Evolutionary conservation across 495 filamentous ascomycete genomes (phyloP), one percentile per base, ranked within the genome.

Genomic region (Penicillium samsonianum): DNA sequence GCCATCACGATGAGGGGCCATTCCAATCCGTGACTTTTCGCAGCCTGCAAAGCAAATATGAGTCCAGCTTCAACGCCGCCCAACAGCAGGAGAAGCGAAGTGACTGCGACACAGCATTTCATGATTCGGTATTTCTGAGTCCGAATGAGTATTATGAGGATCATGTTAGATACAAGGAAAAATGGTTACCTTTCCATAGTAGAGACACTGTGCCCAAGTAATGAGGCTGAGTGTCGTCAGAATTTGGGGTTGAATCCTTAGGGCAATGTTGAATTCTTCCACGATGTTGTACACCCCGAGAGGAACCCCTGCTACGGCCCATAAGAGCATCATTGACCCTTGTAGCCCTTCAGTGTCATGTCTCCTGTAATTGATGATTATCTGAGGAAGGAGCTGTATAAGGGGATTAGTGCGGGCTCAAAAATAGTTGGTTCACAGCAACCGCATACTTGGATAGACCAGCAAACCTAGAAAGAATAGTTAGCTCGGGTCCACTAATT

Each of bases 271-370:
- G 71, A 85, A 85, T 12, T 82, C 66, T 53, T 78, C 67, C 4
- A 84, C 78, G 44, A 87, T 84, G 59, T 87, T 87, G 65, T 86
- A 87, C 5, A 85, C 83, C 3, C 85, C 85, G 0, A 88, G 78
- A 9, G 85, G 82, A 6, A 87, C 79, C 0, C 85, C 84, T 1
- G 85, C 84, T 37, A 71, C 77, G 5, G 85, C 85, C 85, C 85
- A 88, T 17, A 86, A 70, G 17, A 87, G 72, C 84, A 87, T 87
- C 84, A 88, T 87, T 5, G 82, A 80, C 0, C 76, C 73, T 50
- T 86, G 84, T 0, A 88, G 67, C 11, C 85, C 84, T 33, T 70
- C 74, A 0, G 84, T 83, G 68, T 84, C 69, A 56, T 87, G 82
- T 22, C 84, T 68, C 19, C 79, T 77, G 58, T 85, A 83, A 64